Percentiles rank a stretch among this genome's conserved stretches.
phyloP scores from a whole-genome alignment of 345 rosid species.

The Draba incana region DNA sequence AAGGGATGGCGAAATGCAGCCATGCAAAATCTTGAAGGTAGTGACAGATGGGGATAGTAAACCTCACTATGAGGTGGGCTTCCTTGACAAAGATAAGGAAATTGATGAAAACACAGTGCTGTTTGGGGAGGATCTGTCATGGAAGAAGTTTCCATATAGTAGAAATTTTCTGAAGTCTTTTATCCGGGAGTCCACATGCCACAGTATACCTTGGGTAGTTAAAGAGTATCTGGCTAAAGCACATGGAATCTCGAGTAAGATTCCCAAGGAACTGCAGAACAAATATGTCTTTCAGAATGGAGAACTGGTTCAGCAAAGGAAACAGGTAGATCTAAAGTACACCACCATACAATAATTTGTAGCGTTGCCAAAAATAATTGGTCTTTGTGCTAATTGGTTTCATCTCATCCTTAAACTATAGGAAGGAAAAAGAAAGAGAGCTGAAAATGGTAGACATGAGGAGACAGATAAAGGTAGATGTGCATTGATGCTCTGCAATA shows the following conservation, averaged over 20 bases:
- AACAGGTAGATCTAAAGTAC: slow-evolving; percentile 43
- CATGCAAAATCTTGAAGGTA: slow-evolving; percentile 68
- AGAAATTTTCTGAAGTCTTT: slow-evolving; percentile 82
- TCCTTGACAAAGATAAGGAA: slow-evolving; percentile 68
- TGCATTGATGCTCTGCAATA: slow-evolving; percentile 24
- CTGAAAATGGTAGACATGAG: slow-evolving; percentile 51
- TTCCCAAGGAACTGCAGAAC: slow-evolving; percentile 64
- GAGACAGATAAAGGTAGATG: slow-evolving; percentile 39
- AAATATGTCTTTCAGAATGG: slow-evolving; percentile 67
- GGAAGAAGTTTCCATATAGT: slow-evolving; percentile 78
- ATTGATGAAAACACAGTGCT: slow-evolving; percentile 52
- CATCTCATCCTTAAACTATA: slow-evolving; percentile 35
- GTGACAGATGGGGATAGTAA: slow-evolving; percentile 46
- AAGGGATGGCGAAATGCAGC: slow-evolving; percentile 54
- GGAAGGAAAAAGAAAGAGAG: slow-evolving; percentile 72
- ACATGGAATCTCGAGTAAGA: slow-evolving; percentile 67
- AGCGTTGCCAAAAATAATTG: not conserved
- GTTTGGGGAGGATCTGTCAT: slow-evolving; percentile 59
- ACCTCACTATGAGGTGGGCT: slow-evolving; percentile 63
- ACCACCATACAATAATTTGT: slow-evolving; percentile 37
- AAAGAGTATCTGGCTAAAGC: slow-evolving; percentile 65
- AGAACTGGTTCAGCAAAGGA: slow-evolving; percentile 57
- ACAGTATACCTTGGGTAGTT: slow-evolving; percentile 86
- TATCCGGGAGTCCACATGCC: slow-evolving; percentile 88
- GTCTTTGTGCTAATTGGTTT: slow-evolving; percentile 19